phyloP scores from a whole-genome alignment of 176 grass and related monocot genomes.

The Avena sativa region DNA sequence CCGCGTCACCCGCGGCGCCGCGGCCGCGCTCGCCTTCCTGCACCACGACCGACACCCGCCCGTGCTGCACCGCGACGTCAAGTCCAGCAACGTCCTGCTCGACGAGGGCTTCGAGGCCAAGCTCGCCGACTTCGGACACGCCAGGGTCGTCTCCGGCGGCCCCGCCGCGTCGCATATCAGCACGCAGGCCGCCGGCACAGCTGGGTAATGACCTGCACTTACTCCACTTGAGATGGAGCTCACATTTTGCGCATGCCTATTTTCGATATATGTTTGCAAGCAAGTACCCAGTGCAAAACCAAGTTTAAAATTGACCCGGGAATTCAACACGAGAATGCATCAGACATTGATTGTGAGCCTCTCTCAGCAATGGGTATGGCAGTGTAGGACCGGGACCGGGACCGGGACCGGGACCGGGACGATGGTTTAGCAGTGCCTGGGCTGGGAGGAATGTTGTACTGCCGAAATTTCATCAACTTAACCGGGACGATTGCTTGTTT shows the following conservation, averaged over 20 bases:
- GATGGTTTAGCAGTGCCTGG: too few relatives aligned
- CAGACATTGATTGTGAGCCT: background rate
- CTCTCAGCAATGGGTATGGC: background rate
- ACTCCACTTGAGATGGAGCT: background rate
- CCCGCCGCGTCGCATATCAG: conserved; percentile 64
- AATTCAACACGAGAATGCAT: background rate
- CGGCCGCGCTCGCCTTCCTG: conserved; percentile 73
- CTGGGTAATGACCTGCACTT: conserved; percentile 51
- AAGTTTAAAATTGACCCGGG: background rate
- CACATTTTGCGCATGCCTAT: background rate
- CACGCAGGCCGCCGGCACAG: conserved; percentile 78
- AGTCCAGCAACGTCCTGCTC: conserved; percentile 87
- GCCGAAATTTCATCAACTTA: background rate
- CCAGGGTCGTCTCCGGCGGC: conserved; percentile 54
- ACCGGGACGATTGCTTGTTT: background rate
- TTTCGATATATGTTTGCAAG: background rate
- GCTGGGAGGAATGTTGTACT: too few relatives aligned
- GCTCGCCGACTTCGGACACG: conserved; percentile 89
- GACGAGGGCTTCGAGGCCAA: conserved; percentile 65
- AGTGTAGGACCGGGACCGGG: too few relatives aligned
- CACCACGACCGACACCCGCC: conserved; percentile 69
- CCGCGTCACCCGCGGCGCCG: conserved; percentile 56
- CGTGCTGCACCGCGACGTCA: conserved; percentile 86
- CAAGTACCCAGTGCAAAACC: background rate
- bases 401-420: too few relatives aligned